Conservation (phyloP, 805 yeast species). For the Torulaspora gathmanii region DNA sequence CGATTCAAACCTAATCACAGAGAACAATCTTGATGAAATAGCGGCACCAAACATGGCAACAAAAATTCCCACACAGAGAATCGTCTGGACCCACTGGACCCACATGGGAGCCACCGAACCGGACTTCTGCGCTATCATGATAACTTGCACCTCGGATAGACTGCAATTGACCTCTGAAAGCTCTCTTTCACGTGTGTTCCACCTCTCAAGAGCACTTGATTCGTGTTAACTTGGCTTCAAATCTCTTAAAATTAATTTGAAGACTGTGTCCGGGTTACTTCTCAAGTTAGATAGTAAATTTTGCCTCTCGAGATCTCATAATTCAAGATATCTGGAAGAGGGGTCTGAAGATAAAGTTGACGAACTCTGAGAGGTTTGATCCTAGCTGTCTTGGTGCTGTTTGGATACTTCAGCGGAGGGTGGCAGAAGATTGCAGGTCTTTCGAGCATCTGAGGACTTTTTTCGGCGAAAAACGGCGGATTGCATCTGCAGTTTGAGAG, state of each 20-base stretch:
- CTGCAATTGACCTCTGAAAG: constrained; percentile 3
- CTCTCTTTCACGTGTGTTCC: background rate
- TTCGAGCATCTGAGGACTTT: background rate
- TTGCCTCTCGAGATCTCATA: background rate
- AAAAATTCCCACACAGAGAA: constrained; percentile 60
- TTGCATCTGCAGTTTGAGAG: background rate
- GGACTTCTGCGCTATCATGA: constrained; percentile 1
- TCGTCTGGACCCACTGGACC: constrained; percentile 23
- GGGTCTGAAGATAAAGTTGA: no score
- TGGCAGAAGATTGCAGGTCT: no score
- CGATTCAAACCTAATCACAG: constrained; percentile 93
- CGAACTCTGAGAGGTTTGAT: background rate
- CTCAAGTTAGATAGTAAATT: background rate
- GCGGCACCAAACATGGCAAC: constrained; percentile 85
- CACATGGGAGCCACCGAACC: background rate
- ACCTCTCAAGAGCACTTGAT: background rate
- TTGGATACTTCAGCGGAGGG: background rate
- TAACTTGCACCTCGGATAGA: background rate
- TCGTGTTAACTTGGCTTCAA: background rate
- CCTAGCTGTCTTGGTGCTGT: background rate
- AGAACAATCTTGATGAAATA: constrained; percentile 82
- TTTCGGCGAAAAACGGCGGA: background rate
- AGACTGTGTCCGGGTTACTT: background rate
- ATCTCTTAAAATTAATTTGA: background rate
- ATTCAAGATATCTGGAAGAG: background rate